Evolutionary conservation across 805 yeast species (phyloP).

Genomic region (Hanseniaspora taiwanica): DNA sequence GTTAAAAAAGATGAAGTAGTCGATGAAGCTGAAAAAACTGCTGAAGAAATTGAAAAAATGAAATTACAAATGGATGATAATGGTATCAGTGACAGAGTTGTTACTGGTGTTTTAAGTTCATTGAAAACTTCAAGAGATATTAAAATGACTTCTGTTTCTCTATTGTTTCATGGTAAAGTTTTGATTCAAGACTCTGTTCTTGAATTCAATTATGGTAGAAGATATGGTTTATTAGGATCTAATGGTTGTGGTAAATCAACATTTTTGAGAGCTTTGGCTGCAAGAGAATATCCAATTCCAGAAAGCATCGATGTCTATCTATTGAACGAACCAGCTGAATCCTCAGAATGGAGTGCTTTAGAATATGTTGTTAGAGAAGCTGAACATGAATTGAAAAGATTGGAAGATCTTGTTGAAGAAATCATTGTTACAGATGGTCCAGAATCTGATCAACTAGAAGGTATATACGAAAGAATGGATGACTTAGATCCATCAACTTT

Average conservation of each 20-base stretch:
- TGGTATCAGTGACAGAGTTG: slow-evolving; percentile 93
- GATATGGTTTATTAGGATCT: slow-evolving; percentile 95
- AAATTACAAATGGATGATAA: slow-evolving; percentile 88
- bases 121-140: slow-evolving; percentile 86
- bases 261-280: slow-evolving; percentile 82
- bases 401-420: slow-evolving; percentile 86
- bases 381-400: slow-evolving; percentile 76
- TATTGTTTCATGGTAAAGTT: slow-evolving; percentile 95
- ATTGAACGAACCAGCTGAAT: slow-evolving; percentile 95
- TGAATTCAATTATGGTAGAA: slow-evolving; percentile 93
- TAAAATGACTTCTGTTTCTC: slow-evolving; percentile 78
- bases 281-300: slow-evolving; percentile 93
- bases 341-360: slow-evolving; percentile 81
- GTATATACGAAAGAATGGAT: slow-evolving; percentile 88
- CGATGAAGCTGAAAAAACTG: slow-evolving; percentile 45
- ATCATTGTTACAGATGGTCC: slow-evolving; percentile 87
- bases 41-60: slow-evolving; percentile 68
- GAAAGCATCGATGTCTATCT: slow-evolving; percentile 82
- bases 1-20: slow-evolving; percentile 36
- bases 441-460: slow-evolving; percentile 74
- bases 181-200: slow-evolving; percentile 81
- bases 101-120: slow-evolving; percentile 91
- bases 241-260: slow-evolving; percentile 99
- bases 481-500: slow-evolving; percentile 92
- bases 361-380: slow-evolving; percentile 97